Conservation (phyloP, 441 rosid species). For the Gossypium schwendimanii region DNA sequence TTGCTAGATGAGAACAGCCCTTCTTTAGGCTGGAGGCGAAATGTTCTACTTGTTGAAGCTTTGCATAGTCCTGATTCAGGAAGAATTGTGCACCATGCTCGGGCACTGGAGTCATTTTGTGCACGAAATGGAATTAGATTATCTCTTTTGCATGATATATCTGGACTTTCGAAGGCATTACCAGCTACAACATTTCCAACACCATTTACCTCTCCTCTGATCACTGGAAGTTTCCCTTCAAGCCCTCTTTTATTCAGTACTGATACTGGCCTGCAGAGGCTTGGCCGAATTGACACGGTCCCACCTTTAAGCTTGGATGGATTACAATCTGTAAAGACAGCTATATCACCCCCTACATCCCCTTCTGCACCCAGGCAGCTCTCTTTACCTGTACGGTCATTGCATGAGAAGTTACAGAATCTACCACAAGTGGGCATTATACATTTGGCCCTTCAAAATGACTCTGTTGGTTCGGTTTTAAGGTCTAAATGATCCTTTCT, state of each 20-base stretch:
- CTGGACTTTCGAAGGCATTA: conserved; percentile 45
- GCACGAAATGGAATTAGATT: conserved; percentile 57
- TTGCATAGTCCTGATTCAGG: conserved; percentile 84
- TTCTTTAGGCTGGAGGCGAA: conserved; percentile 91
- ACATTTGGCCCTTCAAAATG: conserved; percentile 88
- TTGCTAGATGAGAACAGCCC: conserved; percentile 53
- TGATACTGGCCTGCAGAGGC: conserved; percentile 62
- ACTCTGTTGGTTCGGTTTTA: conserved; percentile 66
- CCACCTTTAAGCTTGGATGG: conserved; percentile 93
- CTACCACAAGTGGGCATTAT: conserved; percentile 85
- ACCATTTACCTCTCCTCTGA: conserved; percentile 77
- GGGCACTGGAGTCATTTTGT: conserved; percentile 91
- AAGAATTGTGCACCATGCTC: conserved; percentile 73
- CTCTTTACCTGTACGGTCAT: conserved; percentile 63
- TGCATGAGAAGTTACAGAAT: conserved; percentile 85
- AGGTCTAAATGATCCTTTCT: conserved; percentile 43
- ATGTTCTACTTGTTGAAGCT: conserved; percentile 87
- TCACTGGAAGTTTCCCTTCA: conserved; percentile 88
- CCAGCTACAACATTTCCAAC: conserved; percentile 68
- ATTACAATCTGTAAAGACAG: conserved; percentile 46
- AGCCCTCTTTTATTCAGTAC: conserved; percentile 87
- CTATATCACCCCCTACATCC: conserved; percentile 63
- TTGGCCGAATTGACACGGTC: conserved; percentile 75
- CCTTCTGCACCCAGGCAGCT: conserved; percentile 49
- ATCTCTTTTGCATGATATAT: conserved; percentile 48